phyloP scores from a whole-genome alignment of 768 basidiomycete genomes.

The Russula brevipes region DNA sequence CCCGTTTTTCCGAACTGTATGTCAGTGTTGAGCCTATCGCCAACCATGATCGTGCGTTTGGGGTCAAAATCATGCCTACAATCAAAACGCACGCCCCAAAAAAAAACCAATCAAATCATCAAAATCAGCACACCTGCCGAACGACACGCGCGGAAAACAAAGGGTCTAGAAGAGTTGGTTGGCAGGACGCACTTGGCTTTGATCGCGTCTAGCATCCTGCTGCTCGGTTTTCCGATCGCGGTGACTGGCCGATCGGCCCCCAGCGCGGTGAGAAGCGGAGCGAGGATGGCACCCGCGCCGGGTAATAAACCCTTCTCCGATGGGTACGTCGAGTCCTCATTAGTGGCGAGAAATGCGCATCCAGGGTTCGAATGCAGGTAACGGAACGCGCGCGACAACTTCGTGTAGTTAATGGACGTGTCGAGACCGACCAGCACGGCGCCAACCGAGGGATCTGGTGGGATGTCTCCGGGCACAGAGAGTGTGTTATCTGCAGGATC shows the following conservation, averaged over 20 bases:
- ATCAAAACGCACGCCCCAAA: background rate
- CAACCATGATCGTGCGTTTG: slow-evolving; percentile 85
- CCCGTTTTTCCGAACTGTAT: slow-evolving; percentile 89
- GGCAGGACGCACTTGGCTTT: slow-evolving; percentile 52
- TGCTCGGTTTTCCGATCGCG: slow-evolving; percentile 86
- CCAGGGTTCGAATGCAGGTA: slow-evolving; percentile 77
- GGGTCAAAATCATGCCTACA: slow-evolving; percentile 82
- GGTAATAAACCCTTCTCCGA: slow-evolving; percentile 67
- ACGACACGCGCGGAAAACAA: slow-evolving; percentile 4
- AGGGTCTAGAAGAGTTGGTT: background rate
- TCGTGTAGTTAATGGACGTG: slow-evolving; percentile 84
- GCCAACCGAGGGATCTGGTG: slow-evolving; percentile 71
- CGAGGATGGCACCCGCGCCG: slow-evolving; percentile 80
- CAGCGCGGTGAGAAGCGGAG: slow-evolving; percentile 70
- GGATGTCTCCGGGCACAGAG: slow-evolving; percentile 64
- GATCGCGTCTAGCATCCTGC: slow-evolving; percentile 91
- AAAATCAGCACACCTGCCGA: slow-evolving; percentile 6
- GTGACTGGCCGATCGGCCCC: slow-evolving; percentile 54
- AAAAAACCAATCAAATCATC: background rate
- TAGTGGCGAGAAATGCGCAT: slow-evolving; percentile 85
- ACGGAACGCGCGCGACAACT: slow-evolving; percentile 86
- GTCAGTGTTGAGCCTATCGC: slow-evolving; percentile 93
- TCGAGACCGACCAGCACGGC: slow-evolving; percentile 96
- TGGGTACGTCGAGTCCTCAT: slow-evolving; percentile 91
- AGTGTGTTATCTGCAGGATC: slow-evolving; percentile 81